phyloP scores from a whole-genome alignment of 2,329 filamentous ascomycete genomes.

The Colletotrichum simmondsii region DNA sequence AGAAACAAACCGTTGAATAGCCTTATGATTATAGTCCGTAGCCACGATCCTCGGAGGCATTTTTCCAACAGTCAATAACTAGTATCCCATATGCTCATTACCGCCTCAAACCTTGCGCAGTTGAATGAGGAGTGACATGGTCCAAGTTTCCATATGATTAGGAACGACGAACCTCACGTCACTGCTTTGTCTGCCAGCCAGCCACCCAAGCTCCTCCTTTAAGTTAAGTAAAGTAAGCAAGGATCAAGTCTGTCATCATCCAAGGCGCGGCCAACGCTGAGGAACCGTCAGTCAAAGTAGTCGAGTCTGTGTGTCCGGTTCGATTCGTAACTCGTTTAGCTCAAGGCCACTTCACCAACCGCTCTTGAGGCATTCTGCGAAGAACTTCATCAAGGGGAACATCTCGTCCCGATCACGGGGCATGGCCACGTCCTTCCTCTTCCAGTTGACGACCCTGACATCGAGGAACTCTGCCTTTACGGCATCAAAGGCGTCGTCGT shows the following conservation, averaged over 20 bases:
- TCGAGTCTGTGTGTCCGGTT: neutral
- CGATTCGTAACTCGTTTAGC: neutral
- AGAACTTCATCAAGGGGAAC: slow-evolving; percentile 88
- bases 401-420: slow-evolving; percentile 87
- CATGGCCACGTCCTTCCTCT: slow-evolving; percentile 80
- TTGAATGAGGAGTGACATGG: neutral
- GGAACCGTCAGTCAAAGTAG: neutral
- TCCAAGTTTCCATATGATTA: neutral
- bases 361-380: slow-evolving; percentile 70
- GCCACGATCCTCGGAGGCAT: neutral
- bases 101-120: neutral
- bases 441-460: slow-evolving; percentile 77
- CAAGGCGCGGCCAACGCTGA: neutral
- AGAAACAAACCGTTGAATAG: neutral
- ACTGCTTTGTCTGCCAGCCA: neutral
- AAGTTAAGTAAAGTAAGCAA: neutral
- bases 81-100: slow-evolving; percentile 1
- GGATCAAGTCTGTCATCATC: neutral
- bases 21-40: slow-evolving; percentile 10
- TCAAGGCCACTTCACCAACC: slow-evolving; percentile 34
- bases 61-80: neutral
- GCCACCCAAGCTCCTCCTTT: neutral
- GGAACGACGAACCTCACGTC: neutral
- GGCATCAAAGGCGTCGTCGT: slow-evolving; percentile 70
- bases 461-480: slow-evolving; percentile 74